Percentiles rank a stretch among this genome's conserved stretches.
These are phyloP conservation scores for Coccomyxa sp. DNA, from an alignment of 139 green algal genomes.

Conservation along the genomic window DNA sequence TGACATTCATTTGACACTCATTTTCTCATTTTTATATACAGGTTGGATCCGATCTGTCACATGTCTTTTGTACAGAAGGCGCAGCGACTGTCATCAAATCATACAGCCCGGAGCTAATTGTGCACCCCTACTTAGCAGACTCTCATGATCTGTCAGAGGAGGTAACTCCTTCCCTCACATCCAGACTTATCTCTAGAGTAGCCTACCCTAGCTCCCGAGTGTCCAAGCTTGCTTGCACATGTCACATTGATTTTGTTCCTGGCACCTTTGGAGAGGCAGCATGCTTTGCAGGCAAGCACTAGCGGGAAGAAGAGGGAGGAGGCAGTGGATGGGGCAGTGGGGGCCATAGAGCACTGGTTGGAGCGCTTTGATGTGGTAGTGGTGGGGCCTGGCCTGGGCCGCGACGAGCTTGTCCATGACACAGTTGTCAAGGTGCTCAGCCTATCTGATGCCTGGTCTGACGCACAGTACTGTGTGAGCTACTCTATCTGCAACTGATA, in stretches of 20 bases:
- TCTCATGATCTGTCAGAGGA: conserved; percentile 14
- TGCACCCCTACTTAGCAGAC: conserved; percentile 81
- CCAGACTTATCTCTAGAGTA: not conserved
- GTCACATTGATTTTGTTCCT: not conserved
- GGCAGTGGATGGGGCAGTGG: conserved; percentile 2
- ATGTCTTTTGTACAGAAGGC: conserved; percentile 84
- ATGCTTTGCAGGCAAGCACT: not conserved
- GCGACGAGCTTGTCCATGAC: conserved; percentile 38
- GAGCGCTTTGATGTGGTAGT: conserved; percentile 58
- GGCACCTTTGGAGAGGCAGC: not conserved
- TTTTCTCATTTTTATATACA: conserved; percentile 11
- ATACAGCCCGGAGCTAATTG: conserved; percentile 94
- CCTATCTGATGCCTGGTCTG: not conserved
- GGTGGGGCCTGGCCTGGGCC: conserved; percentile 74
- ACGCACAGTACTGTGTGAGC: not conserved
- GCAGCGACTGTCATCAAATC: conserved; percentile 87
- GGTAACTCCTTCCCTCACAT: not conserved
- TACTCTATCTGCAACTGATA: not conserved
- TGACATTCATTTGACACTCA: not conserved
- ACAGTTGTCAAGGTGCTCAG: conserved; percentile 26
- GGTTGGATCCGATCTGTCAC: conserved; percentile 81
- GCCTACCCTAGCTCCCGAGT: not conserved
- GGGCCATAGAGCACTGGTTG: conserved; percentile 54
- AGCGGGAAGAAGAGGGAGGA: conserved; percentile 5
- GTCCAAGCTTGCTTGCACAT: not conserved